Evolutionary conservation across 257 asterid species (phyloP).

Genomic region (Solanum rostratum): DNA sequence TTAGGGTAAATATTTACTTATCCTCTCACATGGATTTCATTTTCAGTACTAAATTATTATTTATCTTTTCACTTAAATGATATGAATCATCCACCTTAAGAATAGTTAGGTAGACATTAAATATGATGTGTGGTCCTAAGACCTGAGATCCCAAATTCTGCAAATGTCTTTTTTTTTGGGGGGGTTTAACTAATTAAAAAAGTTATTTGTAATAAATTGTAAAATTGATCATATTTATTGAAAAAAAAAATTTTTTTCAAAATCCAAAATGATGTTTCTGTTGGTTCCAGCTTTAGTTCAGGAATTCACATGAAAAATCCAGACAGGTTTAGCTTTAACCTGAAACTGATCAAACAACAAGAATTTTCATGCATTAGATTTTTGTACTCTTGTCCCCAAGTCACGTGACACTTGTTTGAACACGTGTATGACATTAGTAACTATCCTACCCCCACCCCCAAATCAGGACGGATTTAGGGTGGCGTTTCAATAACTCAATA

Average conservation of each 20-base stretch:
- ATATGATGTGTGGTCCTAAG: not conserved
- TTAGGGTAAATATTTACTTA: not conserved
- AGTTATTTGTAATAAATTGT: not conserved
- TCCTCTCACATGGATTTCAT: not conserved
- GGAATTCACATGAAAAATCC: not conserved
- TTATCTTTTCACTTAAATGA: not conserved
- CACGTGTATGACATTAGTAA: constrained; percentile 16
- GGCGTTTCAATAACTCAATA: not conserved
- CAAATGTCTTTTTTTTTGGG: not conserved
- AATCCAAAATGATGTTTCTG: not conserved
- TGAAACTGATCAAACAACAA: not conserved
- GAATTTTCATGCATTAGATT: not conserved
- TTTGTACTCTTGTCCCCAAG: not conserved
- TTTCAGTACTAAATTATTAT: not conserved
- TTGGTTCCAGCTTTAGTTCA: not conserved
- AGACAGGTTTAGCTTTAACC: not conserved
- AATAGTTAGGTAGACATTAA: not conserved
- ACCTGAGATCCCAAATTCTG: not conserved
- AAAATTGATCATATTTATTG: not conserved
- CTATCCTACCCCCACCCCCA: not conserved
- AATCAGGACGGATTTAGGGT: not conserved
- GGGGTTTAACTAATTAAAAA: not conserved
- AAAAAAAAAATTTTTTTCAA: no score
- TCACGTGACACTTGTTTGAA: constrained; percentile 28
- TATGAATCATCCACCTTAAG: not conserved